Percentiles rank a stretch among this genome's conserved stretches.
phyloP scores from a whole-genome alignment of 805 yeast species.

The Pichia nakasei region DNA sequence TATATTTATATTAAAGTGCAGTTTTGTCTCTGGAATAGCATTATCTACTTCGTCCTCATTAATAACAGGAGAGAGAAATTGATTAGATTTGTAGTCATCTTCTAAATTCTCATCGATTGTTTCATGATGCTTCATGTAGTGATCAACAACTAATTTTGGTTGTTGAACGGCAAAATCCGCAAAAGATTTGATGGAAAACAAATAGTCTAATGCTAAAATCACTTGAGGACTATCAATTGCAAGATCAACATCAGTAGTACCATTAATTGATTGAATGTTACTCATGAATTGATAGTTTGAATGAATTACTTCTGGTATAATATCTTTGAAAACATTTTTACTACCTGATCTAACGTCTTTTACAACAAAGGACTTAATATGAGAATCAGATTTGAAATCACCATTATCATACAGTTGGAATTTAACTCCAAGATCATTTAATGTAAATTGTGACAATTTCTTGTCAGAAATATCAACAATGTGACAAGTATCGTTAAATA shows the following conservation, averaged over 20 bases:
- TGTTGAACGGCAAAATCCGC: conserved; percentile 36
- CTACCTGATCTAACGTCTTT: conserved; percentile 58
- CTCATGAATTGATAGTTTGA: conserved; percentile 67
- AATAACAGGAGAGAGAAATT: conserved; percentile 3
- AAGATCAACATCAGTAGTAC: conserved; percentile 36
- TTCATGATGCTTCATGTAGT: conserved; percentile 1
- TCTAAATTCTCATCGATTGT: conserved; percentile 1
- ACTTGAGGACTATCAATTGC: conserved; percentile 75
- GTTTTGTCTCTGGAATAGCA: not conserved
- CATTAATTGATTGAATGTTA: conserved; percentile 35
- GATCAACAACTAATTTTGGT: conserved; percentile 19
- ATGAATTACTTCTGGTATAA: conserved; percentile 62
- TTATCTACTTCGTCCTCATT: conserved; percentile 4
- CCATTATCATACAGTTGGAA: conserved; percentile 46
- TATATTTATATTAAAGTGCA: conserved; percentile 58
- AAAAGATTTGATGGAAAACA: conserved; percentile 66
- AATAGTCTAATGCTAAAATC: conserved; percentile 77
- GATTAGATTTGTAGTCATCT: conserved; percentile 10
- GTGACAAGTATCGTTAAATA: conserved; percentile 44
- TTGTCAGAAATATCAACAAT: conserved; percentile 29
- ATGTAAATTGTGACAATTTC: conserved; percentile 46
- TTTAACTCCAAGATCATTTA: conserved; percentile 47
- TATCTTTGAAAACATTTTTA: conserved; percentile 66
- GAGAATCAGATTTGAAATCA: conserved; percentile 49
- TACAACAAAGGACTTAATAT: conserved; percentile 65